Percentiles rank a stretch among this genome's conserved stretches.
Conservation (phyloP, 805 yeast species). For the Lachancea meyersii region DNA sequence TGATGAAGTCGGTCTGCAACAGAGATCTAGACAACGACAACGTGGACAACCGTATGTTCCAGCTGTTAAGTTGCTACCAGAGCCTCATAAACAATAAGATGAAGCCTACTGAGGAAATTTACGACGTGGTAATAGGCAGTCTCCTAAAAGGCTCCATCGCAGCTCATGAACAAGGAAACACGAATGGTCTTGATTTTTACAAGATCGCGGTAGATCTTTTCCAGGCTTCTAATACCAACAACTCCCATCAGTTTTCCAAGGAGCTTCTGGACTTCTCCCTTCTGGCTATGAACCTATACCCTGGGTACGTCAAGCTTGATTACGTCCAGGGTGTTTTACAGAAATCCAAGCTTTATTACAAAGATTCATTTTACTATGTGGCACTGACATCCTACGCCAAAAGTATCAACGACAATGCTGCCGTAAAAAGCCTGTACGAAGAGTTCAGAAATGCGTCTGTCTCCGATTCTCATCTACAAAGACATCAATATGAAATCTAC, state of each 20-base stretch:
- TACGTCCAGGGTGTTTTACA: conserved; percentile 32
- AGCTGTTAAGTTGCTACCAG: conserved; percentile 59
- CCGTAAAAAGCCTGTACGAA: conserved; percentile 38
- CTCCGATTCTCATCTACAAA: conserved; percentile 16
- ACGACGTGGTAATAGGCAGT: conserved; percentile 44
- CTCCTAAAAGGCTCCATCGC: conserved; percentile 45
- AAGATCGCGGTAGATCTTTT: conserved; percentile 46
- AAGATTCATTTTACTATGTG: conserved; percentile 35
- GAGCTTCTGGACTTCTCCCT: conserved; percentile 41
- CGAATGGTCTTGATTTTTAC: conserved; percentile 42
- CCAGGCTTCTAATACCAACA: conserved; percentile 37
- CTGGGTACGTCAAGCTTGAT: conserved; percentile 32
- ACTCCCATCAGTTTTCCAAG: conserved; percentile 39
- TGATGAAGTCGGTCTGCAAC: conserved; percentile 46
- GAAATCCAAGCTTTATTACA: conserved; percentile 21
- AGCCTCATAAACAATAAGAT: conserved; percentile 49
- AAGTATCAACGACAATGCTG: conserved; percentile 33
- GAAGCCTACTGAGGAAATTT: conserved; percentile 54
- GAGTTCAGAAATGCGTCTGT: conserved; percentile 29
- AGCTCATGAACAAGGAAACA: conserved; percentile 35
- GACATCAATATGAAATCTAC: conserved; percentile 45
- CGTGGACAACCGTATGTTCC: conserved; percentile 55
- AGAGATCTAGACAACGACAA: conserved; percentile 48
- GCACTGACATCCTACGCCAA: conserved; percentile 38
- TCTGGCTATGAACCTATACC: conserved; percentile 40